A percentile compares a stretch with the other conserved stretches of the same genome.
Evolutionary conservation across 2,329 filamentous ascomycete genomes (phyloP).

Genomic region (Arthrobotrys entomopaga): DNA sequence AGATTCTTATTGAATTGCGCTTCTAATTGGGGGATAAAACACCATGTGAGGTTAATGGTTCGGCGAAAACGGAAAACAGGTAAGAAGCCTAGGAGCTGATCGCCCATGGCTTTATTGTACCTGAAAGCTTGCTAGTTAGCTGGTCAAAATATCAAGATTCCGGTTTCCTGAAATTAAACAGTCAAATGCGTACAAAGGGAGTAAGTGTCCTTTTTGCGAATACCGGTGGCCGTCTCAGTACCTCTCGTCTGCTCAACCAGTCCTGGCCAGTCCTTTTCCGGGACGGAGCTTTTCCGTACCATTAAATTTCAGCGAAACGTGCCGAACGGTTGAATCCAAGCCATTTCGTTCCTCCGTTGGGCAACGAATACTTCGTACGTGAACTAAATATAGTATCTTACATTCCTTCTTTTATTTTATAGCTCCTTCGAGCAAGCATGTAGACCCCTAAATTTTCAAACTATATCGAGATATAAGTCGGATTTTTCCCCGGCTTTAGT

Average conservation of each 20-base stretch:
- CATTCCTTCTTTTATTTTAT: too few relatives aligned
- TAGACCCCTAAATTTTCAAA: too few relatives aligned
- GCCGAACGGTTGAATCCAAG: too few relatives aligned
- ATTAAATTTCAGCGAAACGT: too few relatives aligned
- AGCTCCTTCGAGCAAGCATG: too few relatives aligned
- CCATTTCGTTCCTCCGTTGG: too few relatives aligned
- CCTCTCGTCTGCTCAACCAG: neutral
- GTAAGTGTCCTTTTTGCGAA: neutral
- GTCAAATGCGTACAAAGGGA: neutral
- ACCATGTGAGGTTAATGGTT: neutral
- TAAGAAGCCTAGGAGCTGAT: neutral
- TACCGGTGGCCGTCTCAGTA: neutral
- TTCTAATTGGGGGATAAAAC: conserved; percentile 1
- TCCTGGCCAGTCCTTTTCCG: too few relatives aligned
- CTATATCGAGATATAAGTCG: too few relatives aligned
- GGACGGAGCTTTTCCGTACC: too few relatives aligned
- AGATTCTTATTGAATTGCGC: neutral
- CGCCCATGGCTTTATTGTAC: neutral
- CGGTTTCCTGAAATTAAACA: neutral
- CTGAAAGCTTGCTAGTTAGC: neutral
- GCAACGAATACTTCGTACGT: too few relatives aligned
- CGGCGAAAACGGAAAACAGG: neutral
- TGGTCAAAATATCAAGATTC: neutral
- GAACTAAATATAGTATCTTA: too few relatives aligned
- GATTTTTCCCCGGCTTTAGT: too few relatives aligned